Base-by-base conservation (phyloP, 768 basidiomycete species). In the Hericium alpestre region DNA sequence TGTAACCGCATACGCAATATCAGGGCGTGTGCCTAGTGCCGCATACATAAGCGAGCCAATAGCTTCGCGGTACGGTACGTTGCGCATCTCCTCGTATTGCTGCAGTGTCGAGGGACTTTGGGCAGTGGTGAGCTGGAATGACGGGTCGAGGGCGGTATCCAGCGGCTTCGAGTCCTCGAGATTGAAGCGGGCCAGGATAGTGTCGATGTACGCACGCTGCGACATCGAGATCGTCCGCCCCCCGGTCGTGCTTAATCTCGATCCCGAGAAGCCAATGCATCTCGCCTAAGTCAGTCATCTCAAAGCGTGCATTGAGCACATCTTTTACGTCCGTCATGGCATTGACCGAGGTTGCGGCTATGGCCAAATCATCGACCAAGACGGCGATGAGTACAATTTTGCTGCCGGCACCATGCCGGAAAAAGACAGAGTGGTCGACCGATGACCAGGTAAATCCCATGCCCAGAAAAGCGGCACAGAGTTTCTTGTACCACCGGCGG, bases 1-100 rank as follows among this genome's bases (percentile, higher is more conserved):
- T 37, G 65, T 59, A 7, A 73, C 70, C 4, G 69, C 61, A 47
- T 60, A 71, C 0, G 70, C 61, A 11, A 76, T 63, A 41, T 78
- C 71, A 0, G 74, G 73, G 0, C 65, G 61, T 0, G 73, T 72
- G 9, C 63, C 20, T 27, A 18, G 67, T 12, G 47, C 47, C 22
- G 22, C n/a, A 18, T 18, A 49, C 23, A 13, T 43, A 38, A 25
- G 2, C 16, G 27, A 40, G 10, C 27, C 10, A 12, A 40, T 12
- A 4, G 53, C 40, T 9, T 25, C 7, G 37, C 37, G 18, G 18
- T 54, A 43, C 10, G 10, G 37, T 23, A 27, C 37, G 4, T 15
- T 15, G 25, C 25, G 22, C 51, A 54, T 25, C 37, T 15, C 2
- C 23, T 23, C 4, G 23, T 23, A 23, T 23, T 40, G 39, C 39